phyloP scores from a whole-genome alignment of 139 green algal species.

The Closterium sp. region DNA sequence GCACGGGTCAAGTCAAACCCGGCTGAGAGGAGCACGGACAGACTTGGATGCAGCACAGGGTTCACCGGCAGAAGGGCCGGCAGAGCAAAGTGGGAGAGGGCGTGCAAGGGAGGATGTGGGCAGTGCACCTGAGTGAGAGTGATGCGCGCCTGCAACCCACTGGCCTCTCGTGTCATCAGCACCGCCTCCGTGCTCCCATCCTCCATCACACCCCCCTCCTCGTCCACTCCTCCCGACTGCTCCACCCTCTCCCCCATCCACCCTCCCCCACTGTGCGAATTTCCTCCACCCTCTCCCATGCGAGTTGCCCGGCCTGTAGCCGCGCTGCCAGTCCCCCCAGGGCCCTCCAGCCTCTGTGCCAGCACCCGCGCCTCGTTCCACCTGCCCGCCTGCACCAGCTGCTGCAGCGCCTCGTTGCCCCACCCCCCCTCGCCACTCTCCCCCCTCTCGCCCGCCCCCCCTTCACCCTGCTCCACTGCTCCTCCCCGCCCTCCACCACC shows the following conservation, averaged over 20 bases:
- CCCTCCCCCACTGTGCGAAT: background rate
- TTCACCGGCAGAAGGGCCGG: background rate
- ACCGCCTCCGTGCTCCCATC: conserved; percentile 5
- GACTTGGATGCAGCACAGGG: too few species aligned
- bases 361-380: conserved; percentile 18
- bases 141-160: background rate
- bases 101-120: background rate
- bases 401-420: conserved; percentile 6
- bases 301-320: too few species aligned
- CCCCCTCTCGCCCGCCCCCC: background rate
- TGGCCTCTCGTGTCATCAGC: background rate
- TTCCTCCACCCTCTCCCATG: background rate
- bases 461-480: background rate
- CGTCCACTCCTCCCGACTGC: background rate
- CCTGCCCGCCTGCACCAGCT: conserved; percentile 13
- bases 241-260: conserved; percentile 4
- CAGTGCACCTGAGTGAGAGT: conserved; percentile 14
- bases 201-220: background rate
- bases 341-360: conserved; percentile 3
- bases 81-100: background rate
- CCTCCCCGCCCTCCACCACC: background rate
- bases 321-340: too few species aligned
- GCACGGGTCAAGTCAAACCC: too few species aligned
- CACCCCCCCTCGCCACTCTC: background rate
- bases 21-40: too few species aligned